phyloP scores from a whole-genome alignment of 2,329 filamentous ascomycete species.

The Ophiocordyceps unilateralis region DNA sequence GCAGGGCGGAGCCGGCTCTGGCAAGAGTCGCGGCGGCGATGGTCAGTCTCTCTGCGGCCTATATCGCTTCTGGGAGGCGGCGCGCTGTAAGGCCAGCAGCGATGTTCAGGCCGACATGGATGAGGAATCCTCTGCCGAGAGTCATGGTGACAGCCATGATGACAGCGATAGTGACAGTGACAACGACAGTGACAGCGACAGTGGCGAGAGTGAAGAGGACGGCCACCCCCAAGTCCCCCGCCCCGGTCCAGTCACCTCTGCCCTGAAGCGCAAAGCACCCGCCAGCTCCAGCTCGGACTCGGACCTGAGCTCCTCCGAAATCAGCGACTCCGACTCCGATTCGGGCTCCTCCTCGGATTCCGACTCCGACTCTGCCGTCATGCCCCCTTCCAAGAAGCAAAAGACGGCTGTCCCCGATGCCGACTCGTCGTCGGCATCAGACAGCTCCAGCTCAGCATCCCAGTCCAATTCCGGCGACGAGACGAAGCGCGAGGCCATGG shows the following conservation, averaged over 20 bases:
- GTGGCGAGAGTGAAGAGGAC: slow-evolving; percentile 9
- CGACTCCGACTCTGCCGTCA: slow-evolving; percentile 26
- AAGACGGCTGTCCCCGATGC: slow-evolving; percentile 19
- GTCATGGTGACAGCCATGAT: background rate
- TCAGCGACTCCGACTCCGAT: background rate
- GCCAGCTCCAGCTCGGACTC: slow-evolving; percentile 6
- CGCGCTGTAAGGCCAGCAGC: slow-evolving; percentile 7
- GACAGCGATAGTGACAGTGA: slow-evolving; percentile 9
- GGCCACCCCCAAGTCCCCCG: slow-evolving; percentile 9
- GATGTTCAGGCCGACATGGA: slow-evolving; percentile 5
- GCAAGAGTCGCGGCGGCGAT: slow-evolving; percentile 7
- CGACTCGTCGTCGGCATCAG: slow-evolving; percentile 20
- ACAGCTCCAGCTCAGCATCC: slow-evolving; percentile 3
- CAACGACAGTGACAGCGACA: background rate
- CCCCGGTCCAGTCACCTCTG: slow-evolving; percentile 8
- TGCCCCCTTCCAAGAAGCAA: slow-evolving; percentile 35
- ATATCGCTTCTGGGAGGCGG: slow-evolving; percentile 31
- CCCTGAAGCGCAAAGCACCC: slow-evolving; percentile 23
- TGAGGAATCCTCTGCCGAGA: background rate
- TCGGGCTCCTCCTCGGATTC: slow-evolving; percentile 17
- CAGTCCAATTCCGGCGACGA: slow-evolving; percentile 10
- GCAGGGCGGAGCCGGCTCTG: slow-evolving; percentile 24
- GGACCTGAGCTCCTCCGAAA: background rate
- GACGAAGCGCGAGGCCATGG: slow-evolving; percentile 10
- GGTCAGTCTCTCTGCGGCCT: slow-evolving; percentile 27